These are phyloP conservation scores for Heliamphora exappendiculata DNA, from an alignment of 148 eudicot genomes.

Conservation along the genomic window DNA sequence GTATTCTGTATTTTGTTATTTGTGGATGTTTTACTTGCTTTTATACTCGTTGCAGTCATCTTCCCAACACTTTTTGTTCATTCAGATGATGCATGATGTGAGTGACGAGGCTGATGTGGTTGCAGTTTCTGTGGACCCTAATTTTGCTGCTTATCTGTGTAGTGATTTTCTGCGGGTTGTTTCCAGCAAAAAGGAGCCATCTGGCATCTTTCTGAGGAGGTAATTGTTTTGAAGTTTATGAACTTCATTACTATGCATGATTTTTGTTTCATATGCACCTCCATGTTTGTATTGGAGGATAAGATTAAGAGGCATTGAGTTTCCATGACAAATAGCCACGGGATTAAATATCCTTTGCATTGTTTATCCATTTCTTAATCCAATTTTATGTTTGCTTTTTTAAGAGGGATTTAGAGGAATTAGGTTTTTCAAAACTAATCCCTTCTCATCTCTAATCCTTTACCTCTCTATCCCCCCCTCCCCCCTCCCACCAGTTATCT, in stretches of 20 bases:
- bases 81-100: conserved; percentile 85
- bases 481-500: too few relatives aligned
- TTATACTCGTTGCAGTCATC: conserved; percentile 45
- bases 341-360: too few relatives aligned
- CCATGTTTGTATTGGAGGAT: background rate
- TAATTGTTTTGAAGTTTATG: conserved; percentile 16
- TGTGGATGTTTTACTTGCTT: conserved; percentile 14
- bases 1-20: background rate
- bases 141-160: conserved; percentile 63
- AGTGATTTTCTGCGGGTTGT: conserved; percentile 59
- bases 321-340: too few relatives aligned
- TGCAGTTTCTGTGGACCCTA: conserved; percentile 81
- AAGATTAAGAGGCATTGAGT: too few relatives aligned
- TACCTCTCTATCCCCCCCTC: too few relatives aligned
- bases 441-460: too few relatives aligned
- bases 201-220: conserved; percentile 64
- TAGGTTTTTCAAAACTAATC: too few relatives aligned
- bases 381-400: background rate
- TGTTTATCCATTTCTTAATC: too few relatives aligned
- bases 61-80: conserved; percentile 43
- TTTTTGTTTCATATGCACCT: background rate
- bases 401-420: background rate
- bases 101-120: conserved; percentile 82
- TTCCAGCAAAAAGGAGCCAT: conserved; percentile 49
- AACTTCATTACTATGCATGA: background rate